Conservation (phyloP, 148 eudicot species). For the Camellia lanceoleosa region DNA sequence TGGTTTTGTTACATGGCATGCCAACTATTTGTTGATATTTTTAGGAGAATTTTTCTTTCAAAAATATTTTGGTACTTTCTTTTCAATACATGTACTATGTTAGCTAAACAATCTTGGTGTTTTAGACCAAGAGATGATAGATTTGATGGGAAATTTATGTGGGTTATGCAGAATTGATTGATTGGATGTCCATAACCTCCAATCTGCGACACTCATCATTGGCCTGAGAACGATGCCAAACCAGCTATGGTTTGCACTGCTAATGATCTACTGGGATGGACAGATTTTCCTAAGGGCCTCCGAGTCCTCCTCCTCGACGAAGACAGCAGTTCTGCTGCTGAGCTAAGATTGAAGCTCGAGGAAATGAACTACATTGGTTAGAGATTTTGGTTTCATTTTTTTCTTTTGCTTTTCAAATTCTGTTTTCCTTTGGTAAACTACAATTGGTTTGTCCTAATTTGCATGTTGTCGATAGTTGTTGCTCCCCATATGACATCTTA, state of each 20-base stretch:
- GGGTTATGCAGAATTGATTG: slow-evolving; percentile 25
- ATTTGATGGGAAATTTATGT: neutral
- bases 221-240: slow-evolving; percentile 62
- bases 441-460: neutral
- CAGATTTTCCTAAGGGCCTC: slow-evolving; percentile 89
- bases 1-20: neutral
- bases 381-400: slow-evolving; percentile 7
- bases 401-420: neutral
- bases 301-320: slow-evolving; percentile 72
- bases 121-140: neutral
- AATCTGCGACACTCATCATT: neutral
- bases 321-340: slow-evolving; percentile 45
- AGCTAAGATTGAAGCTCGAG: slow-evolving; percentile 68
- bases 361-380: slow-evolving; percentile 75
- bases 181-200: slow-evolving; percentile 12
- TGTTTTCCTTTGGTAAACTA: neutral
- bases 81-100: neutral
- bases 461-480: neutral
- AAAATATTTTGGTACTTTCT: neutral
- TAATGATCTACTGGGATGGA: slow-evolving; percentile 67
- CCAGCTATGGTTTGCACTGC: slow-evolving; percentile 84
- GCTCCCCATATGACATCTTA: neutral
- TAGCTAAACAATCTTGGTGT: neutral
- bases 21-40: neutral
- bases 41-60: neutral